phyloP scores from a whole-genome alignment of 495 filamentous ascomycete species.

The Lepraria neglecta region DNA sequence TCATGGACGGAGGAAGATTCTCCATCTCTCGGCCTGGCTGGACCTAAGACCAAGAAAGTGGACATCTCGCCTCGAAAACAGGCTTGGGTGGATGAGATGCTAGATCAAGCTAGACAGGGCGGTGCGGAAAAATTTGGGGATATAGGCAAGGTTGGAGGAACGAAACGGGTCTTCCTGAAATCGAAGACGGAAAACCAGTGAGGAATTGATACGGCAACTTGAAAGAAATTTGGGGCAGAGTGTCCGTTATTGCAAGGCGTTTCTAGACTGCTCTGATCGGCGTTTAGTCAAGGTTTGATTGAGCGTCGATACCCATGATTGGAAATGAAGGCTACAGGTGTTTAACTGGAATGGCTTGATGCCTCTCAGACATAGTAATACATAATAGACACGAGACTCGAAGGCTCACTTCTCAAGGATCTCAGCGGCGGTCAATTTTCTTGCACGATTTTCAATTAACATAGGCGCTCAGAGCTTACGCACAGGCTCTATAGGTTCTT shows the following conservation, averaged over 20 bases:
- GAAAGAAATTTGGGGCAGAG: not conserved
- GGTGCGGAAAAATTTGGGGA: conserved; percentile 21
- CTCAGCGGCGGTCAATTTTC: no score
- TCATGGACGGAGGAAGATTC: conserved; percentile 23
- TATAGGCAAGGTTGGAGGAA: conserved; percentile 27
- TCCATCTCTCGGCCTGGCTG: conserved; percentile 42
- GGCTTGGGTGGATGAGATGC: conserved; percentile 40
- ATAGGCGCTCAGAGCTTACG: no score
- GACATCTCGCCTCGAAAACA: conserved; percentile 47
- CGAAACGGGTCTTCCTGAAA: conserved; percentile 27
- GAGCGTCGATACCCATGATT: conserved; percentile 7
- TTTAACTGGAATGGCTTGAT: not conserved
- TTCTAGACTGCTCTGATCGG: not conserved
- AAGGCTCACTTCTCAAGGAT: no score
- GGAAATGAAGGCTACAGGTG: not conserved
- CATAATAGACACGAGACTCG: no score
- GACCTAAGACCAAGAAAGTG: conserved; percentile 40
- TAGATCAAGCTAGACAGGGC: conserved; percentile 23
- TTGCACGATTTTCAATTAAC: no score
- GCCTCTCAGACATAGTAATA: no score
- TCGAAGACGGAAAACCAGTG: not conserved
- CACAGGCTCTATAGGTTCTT: no score
- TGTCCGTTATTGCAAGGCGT: not conserved
- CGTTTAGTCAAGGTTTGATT: not conserved
- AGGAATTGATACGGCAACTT: not conserved